Percentiles rank a stretch among this genome's conserved stretches.
phyloP scores from a whole-genome alignment of 441 rosid genomes.

The Gossypium gossypioides region DNA sequence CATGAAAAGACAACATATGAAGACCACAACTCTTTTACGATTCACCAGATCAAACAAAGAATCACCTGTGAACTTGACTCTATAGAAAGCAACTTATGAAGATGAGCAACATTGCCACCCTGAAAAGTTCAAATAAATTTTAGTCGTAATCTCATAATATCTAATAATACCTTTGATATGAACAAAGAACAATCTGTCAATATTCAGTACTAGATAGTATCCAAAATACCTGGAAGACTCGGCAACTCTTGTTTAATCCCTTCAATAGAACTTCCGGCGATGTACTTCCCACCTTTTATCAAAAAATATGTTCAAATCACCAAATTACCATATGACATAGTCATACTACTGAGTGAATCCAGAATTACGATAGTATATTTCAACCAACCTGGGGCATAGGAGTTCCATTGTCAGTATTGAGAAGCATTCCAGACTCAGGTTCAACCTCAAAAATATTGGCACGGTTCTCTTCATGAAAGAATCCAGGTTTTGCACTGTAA shows the following conservation, averaged over 20 bases:
- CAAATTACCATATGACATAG: constrained; percentile 2
- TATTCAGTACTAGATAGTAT: background rate
- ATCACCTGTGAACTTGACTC: constrained; percentile 91
- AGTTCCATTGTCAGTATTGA: constrained; percentile 85
- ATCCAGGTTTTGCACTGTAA: constrained; percentile 86
- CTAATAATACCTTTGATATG: background rate
- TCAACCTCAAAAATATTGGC: constrained; percentile 92
- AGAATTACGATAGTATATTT: background rate
- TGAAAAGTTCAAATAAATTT: constrained; percentile 14
- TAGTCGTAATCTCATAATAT: background rate
- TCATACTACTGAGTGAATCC: background rate
- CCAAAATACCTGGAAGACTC: constrained; percentile 60
- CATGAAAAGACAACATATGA: background rate
- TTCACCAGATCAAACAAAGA: constrained; percentile 1
- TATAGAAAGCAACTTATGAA: constrained; percentile 84
- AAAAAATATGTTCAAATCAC: background rate
- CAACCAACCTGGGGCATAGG: constrained; percentile 76
- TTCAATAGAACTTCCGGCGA: constrained; percentile 30
- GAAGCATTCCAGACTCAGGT: constrained; percentile 71
- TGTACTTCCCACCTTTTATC: constrained; percentile 52
- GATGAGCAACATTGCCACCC: constrained; percentile 95
- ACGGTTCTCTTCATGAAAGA: constrained; percentile 78
- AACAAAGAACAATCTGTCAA: background rate
- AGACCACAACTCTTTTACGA: background rate
- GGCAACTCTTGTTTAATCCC: constrained; percentile 36